A percentile compares a stretch with the other conserved stretches of the same genome.
phyloP scores from a whole-genome alignment of 2,329 filamentous ascomycete genomes.

The Monilinia fructigena region DNA sequence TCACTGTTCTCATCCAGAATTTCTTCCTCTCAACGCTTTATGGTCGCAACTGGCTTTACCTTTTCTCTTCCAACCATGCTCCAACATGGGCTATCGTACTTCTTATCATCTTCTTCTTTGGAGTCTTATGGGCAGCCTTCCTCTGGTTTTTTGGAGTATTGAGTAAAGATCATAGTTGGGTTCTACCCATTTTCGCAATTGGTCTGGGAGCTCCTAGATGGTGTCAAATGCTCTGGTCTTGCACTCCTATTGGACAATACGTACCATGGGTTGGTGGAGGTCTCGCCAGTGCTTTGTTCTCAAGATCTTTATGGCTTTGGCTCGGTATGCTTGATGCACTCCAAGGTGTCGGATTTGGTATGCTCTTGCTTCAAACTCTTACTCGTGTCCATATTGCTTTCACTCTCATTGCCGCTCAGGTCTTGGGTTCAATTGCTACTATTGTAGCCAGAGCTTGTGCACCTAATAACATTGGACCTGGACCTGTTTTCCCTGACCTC shows the following conservation, averaged over 20 bases:
- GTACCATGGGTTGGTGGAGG: slow-evolving; percentile 58
- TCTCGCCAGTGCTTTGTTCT: slow-evolving; percentile 54
- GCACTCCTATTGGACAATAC: slow-evolving; percentile 58
- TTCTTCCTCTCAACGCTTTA: slow-evolving; percentile 56
- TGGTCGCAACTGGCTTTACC: slow-evolving; percentile 62
- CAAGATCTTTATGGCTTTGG: slow-evolving; percentile 63
- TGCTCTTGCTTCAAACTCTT: slow-evolving; percentile 64
- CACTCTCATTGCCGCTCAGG: slow-evolving; percentile 59
- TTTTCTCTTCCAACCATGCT: slow-evolving; percentile 42
- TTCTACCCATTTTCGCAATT: slow-evolving; percentile 65
- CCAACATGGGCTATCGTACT: slow-evolving; percentile 56
- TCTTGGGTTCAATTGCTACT: slow-evolving; percentile 60
- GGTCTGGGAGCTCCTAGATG: slow-evolving; percentile 65
- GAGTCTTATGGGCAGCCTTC: slow-evolving; percentile 54
- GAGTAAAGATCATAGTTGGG: slow-evolving; percentile 63
- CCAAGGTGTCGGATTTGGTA: slow-evolving; percentile 65
- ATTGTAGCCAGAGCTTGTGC: slow-evolving; percentile 60
- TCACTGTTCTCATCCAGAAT: slow-evolving; percentile 50
- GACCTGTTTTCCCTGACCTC: slow-evolving; percentile 57
- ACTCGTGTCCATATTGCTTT: slow-evolving; percentile 65
- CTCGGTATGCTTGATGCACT: slow-evolving; percentile 63
- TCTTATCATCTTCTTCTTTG: slow-evolving; percentile 55
- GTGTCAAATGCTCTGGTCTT: slow-evolving; percentile 67
- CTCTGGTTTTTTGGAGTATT: slow-evolving; percentile 53
- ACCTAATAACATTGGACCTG: slow-evolving; percentile 60